Base-by-base conservation (phyloP, 139 green algal genomes). In the Chlorella sorokiniana region DNA sequence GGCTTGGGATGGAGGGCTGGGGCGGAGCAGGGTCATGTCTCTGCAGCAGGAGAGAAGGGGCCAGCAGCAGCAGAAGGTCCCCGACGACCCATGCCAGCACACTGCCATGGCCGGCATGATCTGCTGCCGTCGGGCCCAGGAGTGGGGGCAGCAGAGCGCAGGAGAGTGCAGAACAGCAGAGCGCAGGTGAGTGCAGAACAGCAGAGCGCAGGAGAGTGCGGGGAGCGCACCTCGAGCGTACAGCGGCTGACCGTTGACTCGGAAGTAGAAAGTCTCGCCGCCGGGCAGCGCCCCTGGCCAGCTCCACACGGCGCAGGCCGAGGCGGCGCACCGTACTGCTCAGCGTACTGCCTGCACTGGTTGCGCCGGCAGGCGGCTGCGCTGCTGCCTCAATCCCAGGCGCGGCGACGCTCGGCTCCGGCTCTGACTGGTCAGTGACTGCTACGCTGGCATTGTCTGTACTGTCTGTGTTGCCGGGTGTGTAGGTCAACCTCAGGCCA, bases 181-280 rank as follows among this genome's bases (percentile, higher is more conserved):
- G 52, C 52, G 9, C 10, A 20, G 56, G 27, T 35, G 4, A 33
- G 22, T 4, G 56, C n/a, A 64, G 56, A 35, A 27, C 56, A 35
- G 56, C 52, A 44, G 27, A 3, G 31, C 33, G 27, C 31, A 41
- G 6, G 9, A 16, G 16, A 25, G 16, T 59, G 16, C 23, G n/a
- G 56, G n/a, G 31, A 5, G 29, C n/a, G 23, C 40, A 85, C 83
- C 84, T 77, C 88, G 86, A 3, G 87, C 83, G 73, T 87, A 96
- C 20, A 97, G 37, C 14, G 89, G 87, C 41, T 88, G 56, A 16
- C 88, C 91, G 68, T 97, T 97, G 11, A 96, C 83, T 0, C 65
- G 65, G 54, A 97, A 89, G 88, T 88, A 94, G 75, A 96, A 95
- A 48, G 82, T 90, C 84, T 96, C 91, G 2, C 81, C 85, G 25